A percentile compares a stretch with the other conserved stretches of the same genome.
phyloP scores from a whole-genome alignment of 768 basidiomycete species.

The Leccinum disarticulatum region DNA sequence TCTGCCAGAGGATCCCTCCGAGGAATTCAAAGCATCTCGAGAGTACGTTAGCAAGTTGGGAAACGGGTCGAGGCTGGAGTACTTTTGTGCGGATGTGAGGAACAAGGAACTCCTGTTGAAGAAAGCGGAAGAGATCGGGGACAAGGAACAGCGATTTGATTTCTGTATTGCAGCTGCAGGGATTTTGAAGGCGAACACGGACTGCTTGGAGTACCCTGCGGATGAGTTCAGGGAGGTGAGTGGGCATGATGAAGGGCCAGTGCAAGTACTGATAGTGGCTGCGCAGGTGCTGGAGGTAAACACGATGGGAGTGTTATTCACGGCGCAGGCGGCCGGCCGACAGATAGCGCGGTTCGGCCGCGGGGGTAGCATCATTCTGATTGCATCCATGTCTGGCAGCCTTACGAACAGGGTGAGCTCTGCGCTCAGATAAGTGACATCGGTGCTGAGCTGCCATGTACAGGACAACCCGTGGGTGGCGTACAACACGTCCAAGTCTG shows the following conservation, averaged over 20 bases:
- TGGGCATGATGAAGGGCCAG: background rate
- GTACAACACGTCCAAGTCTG: conserved; percentile 77
- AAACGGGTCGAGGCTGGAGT: conserved; percentile 50
- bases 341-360: conserved; percentile 52
- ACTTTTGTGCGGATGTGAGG: conserved; percentile 63
- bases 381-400: conserved; percentile 62
- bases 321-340: conserved; percentile 58
- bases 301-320: conserved; percentile 57
- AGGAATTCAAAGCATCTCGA: conserved; percentile 54
- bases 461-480: conserved; percentile 75
- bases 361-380: conserved; percentile 56
- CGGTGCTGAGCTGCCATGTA: background rate
- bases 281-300: conserved; percentile 64
- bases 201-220: conserved; percentile 66
- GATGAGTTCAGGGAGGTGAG: conserved; percentile 62
- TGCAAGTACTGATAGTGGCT: background rate
- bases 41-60: conserved; percentile 51
- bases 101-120: conserved; percentile 62
- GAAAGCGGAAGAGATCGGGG: conserved; percentile 56
- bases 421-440: background rate
- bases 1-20: conserved; percentile 52
- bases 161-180: conserved; percentile 82
- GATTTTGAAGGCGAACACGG: conserved; percentile 55
- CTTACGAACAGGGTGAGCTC: conserved; percentile 64
- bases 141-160: conserved; percentile 70